Base-by-base conservation (phyloP, 345 rosid species). In the Cardiospermum halicacabum region DNA sequence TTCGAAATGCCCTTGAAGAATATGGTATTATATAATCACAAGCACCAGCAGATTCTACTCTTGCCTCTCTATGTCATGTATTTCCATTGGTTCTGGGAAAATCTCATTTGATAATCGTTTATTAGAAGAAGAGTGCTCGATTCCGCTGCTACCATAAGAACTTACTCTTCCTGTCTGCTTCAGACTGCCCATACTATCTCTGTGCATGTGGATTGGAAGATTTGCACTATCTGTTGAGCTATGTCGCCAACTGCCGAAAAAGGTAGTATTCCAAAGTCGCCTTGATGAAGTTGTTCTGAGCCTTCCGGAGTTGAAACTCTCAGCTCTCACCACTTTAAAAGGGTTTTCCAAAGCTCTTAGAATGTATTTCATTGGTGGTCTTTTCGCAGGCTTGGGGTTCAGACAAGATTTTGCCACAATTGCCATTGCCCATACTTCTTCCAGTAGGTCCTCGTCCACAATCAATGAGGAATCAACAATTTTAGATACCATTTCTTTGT, bases 381-480 rank as follows among this genome's bases (percentile, higher is more conserved):
- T 77, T 65, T 80, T 86, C 0, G 85, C 68, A 56, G 97, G 92
- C 76, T 85, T 94, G 1, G 96, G 92, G 67, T 91, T 82, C 12
- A 94, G 87, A 78, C 97, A 94, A 13, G 97, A 94, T 69, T 78
- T 82, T 5, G 99, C 99, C 22, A 94, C 88, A 32, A 94, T 83
- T 13, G 99, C 89, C 96, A 85, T 85, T 1, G 99, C 99, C 99
- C 97, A 94, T 2, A 94, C 97, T 79, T 94, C 99, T 80, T 94
- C 99, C 54, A 85, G 56, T 18, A 94, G 80, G 75, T 94, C 99
- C 67, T 94, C 99, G 3, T 94, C 95, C 2, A 94, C 82, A 3
- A 91, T 81, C 58, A 94, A 74, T 7, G 88, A 84, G 13, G 95
- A 95, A 59, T 94, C 99, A 53, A 94, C 60, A 66, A 91, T 89